phyloP scores from a whole-genome alignment of 352 stramenopile species.

The Pythium pectinolyticum region DNA sequence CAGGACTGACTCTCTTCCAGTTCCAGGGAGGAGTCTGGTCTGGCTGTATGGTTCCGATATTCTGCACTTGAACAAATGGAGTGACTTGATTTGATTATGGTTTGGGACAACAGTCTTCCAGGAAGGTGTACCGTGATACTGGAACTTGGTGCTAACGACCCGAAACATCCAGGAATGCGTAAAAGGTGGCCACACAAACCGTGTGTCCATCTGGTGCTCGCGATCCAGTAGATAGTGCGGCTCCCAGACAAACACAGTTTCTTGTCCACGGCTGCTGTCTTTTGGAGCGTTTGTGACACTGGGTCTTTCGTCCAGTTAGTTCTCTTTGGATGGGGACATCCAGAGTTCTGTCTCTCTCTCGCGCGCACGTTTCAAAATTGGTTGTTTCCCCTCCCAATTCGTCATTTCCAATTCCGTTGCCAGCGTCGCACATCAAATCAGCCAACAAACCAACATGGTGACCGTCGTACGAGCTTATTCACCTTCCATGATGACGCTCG shows the following conservation, averaged over 20 bases:
- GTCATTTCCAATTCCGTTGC: too few relatives aligned
- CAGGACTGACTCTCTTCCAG: background rate
- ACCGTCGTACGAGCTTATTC: background rate
- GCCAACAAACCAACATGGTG: conserved; percentile 16
- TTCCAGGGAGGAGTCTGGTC: background rate
- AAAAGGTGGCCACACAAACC: background rate
- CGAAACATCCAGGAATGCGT: too few relatives aligned
- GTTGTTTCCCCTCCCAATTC: too few relatives aligned
- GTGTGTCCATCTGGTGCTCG: background rate
- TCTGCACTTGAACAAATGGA: background rate
- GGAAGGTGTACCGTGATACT: background rate
- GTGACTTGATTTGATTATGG: background rate
- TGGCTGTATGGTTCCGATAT: background rate
- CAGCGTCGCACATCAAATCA: background rate
- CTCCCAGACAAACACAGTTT: background rate
- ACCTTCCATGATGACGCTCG: background rate
- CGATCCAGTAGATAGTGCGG: too few relatives aligned
- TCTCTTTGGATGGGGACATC: too few relatives aligned
- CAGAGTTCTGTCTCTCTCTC: too few relatives aligned
- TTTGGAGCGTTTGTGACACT: too few relatives aligned
- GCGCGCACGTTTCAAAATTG: too few relatives aligned
- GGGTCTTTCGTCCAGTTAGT: too few relatives aligned
- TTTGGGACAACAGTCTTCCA: background rate
- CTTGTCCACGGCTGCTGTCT: too few relatives aligned
- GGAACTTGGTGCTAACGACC: background rate